phyloP scores from a whole-genome alignment of 805 yeast species.

The Diddensiella transvaalensis region DNA sequence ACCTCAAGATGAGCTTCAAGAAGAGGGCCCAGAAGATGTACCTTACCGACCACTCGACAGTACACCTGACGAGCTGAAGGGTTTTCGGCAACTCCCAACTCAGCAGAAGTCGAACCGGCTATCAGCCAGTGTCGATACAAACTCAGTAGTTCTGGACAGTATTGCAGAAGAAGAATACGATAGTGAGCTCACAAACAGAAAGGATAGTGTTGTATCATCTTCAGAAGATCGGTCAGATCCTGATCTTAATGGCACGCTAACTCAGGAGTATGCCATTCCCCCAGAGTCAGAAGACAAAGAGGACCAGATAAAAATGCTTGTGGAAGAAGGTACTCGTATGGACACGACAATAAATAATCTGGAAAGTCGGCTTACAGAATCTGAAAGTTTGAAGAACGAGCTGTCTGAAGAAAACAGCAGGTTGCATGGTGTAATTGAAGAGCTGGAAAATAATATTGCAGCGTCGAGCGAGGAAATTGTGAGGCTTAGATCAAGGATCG shows the following conservation, averaged over 20 bases:
- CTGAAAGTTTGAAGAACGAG: slow-evolving; percentile 25
- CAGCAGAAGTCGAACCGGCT: background rate
- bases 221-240: background rate
- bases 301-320: slow-evolving; percentile 43
- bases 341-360: slow-evolving; percentile 35
- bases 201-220: background rate
- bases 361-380: slow-evolving; percentile 27
- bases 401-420: slow-evolving; percentile 30
- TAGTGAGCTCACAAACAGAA: slow-evolving; percentile 2
- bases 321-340: slow-evolving; percentile 49
- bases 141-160: slow-evolving; percentile 7
- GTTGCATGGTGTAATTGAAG: slow-evolving; percentile 28
- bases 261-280: slow-evolving; percentile 3
- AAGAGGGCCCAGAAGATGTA: background rate
- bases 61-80: slow-evolving; percentile 7
- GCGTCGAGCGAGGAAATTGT: slow-evolving; percentile 1
- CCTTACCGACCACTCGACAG: slow-evolving; percentile 1
- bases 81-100: background rate
- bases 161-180: slow-evolving; percentile 9
- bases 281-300: slow-evolving; percentile 29
- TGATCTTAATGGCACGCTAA: background rate
- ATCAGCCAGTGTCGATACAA: background rate
- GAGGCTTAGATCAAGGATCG: background rate
- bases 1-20: slow-evolving; percentile 3
- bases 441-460: slow-evolving; percentile 22